Conservation (phyloP, 2,329 filamentous ascomycete genomes). For the Davidsoniella eucalypti region DNA sequence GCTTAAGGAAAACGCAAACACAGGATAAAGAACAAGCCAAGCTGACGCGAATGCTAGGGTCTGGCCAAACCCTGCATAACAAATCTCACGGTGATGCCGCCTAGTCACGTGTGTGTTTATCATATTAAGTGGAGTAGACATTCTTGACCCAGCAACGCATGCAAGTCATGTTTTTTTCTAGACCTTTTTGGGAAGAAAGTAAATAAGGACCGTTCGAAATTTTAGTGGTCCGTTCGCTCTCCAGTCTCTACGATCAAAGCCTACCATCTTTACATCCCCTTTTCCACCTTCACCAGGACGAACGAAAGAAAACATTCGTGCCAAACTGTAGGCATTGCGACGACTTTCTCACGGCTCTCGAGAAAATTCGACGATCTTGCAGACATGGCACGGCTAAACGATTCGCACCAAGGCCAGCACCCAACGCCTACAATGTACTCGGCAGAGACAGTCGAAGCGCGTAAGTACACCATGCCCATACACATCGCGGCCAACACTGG, state of each 20-base stretch:
- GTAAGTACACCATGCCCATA: slow-evolving; percentile 31
- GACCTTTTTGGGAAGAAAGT: slow-evolving; percentile 17
- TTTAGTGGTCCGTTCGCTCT: slow-evolving; percentile 6
- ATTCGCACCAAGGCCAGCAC: slow-evolving; percentile 36
- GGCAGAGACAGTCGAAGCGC: slow-evolving; percentile 49
- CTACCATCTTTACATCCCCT: background rate
- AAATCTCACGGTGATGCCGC: too few species aligned
- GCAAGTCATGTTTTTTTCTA: slow-evolving; percentile 9
- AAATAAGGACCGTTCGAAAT: slow-evolving; percentile 12
- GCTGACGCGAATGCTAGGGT: too few species aligned
- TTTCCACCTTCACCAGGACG: background rate
- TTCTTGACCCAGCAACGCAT: background rate
- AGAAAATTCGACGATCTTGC: slow-evolving; percentile 18
- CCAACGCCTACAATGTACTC: slow-evolving; percentile 9
- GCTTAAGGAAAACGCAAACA: too few species aligned
- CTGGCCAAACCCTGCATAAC: too few species aligned
- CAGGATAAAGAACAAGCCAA: too few species aligned
- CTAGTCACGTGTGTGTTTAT: too few species aligned
- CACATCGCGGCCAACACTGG: too few species aligned
- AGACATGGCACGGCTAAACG: slow-evolving; percentile 68
- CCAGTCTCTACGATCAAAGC: background rate
- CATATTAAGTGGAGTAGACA: too few species aligned
- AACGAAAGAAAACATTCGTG: too few species aligned
- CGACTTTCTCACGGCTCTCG: too few species aligned
- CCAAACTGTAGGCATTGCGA: too few species aligned